Evolutionary conservation across 2,329 filamentous ascomycete species (phyloP).

Genomic region (Ophiostoma angusticollis): DNA sequence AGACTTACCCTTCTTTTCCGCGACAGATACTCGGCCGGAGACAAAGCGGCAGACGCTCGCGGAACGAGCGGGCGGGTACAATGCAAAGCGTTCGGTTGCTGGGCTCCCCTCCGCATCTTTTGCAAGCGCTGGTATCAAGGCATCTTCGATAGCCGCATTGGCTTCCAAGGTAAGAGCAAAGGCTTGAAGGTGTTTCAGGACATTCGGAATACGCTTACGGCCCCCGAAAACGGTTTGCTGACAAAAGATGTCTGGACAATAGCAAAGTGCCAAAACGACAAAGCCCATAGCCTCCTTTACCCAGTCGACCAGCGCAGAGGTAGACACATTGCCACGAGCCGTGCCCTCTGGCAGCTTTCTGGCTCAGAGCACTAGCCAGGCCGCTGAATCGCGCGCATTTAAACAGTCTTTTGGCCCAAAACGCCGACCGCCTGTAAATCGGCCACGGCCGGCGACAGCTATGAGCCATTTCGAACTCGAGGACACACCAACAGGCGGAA

Average conservation of each 20-base stretch:
- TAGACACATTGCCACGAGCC: neutral
- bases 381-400: slow-evolving; percentile 34
- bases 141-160: slow-evolving; percentile 18
- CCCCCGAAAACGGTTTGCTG: too few relatives aligned
- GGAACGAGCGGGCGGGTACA: slow-evolving; percentile 41
- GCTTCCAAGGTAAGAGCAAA: slow-evolving; percentile 8
- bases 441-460: slow-evolving; percentile 28
- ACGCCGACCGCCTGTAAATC: slow-evolving; percentile 23
- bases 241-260: neutral
- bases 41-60: slow-evolving; percentile 47
- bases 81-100: slow-evolving; percentile 25
- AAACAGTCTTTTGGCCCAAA: slow-evolving; percentile 35
- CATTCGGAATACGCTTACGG: too few relatives aligned
- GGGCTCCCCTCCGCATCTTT: slow-evolving; percentile 20
- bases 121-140: slow-evolving; percentile 32
- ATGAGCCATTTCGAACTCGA: slow-evolving; percentile 20
- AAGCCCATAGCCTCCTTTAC: neutral
- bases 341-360: slow-evolving; percentile 31
- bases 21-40: slow-evolving; percentile 38
- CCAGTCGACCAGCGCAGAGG: slow-evolving; percentile 22
- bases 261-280: neutral
- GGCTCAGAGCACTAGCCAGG: slow-evolving; percentile 43
- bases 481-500: slow-evolving; percentile 13
- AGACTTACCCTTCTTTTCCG: slow-evolving; percentile 3
- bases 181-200: too few relatives aligned